Conservation (phyloP, 495 filamentous ascomycete genomes). For the Rostrohypoxylon terebratum region DNA sequence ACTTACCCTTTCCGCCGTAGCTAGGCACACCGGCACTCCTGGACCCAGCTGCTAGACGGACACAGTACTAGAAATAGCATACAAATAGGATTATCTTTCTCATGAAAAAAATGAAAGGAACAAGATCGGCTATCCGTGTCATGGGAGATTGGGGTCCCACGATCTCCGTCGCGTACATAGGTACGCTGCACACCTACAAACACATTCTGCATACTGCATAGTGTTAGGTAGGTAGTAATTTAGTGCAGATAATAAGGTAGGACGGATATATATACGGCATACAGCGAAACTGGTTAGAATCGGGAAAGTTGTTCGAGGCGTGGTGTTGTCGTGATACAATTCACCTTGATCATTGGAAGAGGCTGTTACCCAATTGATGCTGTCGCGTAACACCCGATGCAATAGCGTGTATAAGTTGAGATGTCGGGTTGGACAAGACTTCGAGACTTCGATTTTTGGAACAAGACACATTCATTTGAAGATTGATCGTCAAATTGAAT, state of each 20-base stretch:
- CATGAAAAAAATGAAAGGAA: slow-evolving; percentile 15
- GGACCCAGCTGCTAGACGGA: slow-evolving; percentile 7
- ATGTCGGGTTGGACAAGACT: slow-evolving; percentile 9
- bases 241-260: not conserved
- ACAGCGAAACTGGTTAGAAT: slow-evolving; percentile 15
- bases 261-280: slow-evolving; percentile 12
- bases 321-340: slow-evolving; percentile 24
- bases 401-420: not conserved
- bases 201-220: not conserved
- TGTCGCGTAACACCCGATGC: slow-evolving; percentile 35
- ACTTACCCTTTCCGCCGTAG: slow-evolving; percentile 12
- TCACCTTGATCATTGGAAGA: slow-evolving; percentile 25
- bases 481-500: not conserved
- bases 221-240: not conserved
- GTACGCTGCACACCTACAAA: not conserved
- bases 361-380: slow-evolving; percentile 23
- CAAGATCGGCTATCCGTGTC: slow-evolving; percentile 19
- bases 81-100: slow-evolving; percentile 2
- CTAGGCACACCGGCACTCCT: not conserved
- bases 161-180: not conserved
- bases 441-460: not conserved
- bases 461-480: not conserved
- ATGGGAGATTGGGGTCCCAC: slow-evolving; percentile 18
- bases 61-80: slow-evolving; percentile 27
- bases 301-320: slow-evolving; percentile 23